These are phyloP conservation scores for Pestalotiopsis sp. DNA, from an alignment of 2,329 filamentous ascomycete species.

Conservation along the genomic window DNA sequence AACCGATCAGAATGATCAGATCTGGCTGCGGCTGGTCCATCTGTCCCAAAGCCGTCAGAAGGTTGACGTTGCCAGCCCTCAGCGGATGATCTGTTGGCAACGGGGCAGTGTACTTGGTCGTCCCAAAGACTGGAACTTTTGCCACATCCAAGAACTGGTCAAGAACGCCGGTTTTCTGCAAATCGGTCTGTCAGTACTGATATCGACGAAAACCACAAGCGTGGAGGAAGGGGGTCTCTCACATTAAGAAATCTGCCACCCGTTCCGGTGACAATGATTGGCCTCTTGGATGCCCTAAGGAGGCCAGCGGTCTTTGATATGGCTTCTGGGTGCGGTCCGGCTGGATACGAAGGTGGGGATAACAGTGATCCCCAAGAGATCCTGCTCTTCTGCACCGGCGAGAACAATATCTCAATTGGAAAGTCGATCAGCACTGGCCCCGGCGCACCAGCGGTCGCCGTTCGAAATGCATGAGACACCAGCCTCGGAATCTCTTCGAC, in stretches of 20 bases:
- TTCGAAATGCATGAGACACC: conserved; percentile 42
- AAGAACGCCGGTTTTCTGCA: conserved; percentile 23
- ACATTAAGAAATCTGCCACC: conserved; percentile 26
- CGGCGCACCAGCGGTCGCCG: conserved; percentile 40
- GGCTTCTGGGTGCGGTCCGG: conserved; percentile 37
- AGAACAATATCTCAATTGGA: conserved; percentile 40
- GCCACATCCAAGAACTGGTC: conserved; percentile 33
- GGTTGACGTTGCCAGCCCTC: conserved; percentile 35
- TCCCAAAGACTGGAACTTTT: conserved; percentile 42
- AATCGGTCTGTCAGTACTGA: conserved; percentile 20
- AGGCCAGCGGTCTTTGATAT: conserved; percentile 28
- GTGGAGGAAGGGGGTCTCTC: not conserved
- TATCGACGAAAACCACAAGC: not conserved
- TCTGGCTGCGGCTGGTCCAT: conserved; percentile 32
- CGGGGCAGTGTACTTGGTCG: conserved; percentile 34
- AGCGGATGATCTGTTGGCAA: conserved; percentile 33
- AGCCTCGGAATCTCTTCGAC: conserved; percentile 47
- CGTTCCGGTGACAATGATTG: conserved; percentile 43
- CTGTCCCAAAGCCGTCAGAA: conserved; percentile 28
- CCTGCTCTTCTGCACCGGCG: conserved; percentile 36
- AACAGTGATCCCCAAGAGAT: conserved; percentile 44
- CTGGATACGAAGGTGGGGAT: conserved; percentile 31
- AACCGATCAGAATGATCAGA: conserved; percentile 40
- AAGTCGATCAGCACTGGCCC: conserved; percentile 41
- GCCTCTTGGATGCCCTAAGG: conserved; percentile 31